Evolutionary conservation across 495 filamentous ascomycete species (phyloP).

Genomic region (Penicillium arizonense): DNA sequence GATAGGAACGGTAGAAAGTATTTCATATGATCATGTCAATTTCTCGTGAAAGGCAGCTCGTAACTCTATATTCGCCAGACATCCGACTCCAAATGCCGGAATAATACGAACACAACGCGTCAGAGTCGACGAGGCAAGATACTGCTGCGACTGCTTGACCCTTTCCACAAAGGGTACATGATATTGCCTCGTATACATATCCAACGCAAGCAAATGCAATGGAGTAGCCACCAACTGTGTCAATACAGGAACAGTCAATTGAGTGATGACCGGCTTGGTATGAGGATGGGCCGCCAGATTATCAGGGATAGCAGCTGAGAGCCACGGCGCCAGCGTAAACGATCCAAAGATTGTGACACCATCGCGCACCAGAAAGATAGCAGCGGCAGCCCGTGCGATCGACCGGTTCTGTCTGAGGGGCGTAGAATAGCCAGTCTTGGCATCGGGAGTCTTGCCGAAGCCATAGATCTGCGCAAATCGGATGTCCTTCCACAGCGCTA

Average conservation of each 20-base stretch:
- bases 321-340: conserved; percentile 30
- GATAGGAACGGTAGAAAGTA: neutral
- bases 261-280: conserved; percentile 29
- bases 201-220: conserved; percentile 33
- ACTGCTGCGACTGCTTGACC: conserved; percentile 17
- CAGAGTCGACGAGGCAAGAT: conserved; percentile 28
- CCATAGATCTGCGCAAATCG: conserved; percentile 34
- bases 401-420: conserved; percentile 9
- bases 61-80: conserved; percentile 29
- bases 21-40: neutral
- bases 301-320: conserved; percentile 26
- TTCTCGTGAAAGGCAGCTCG: conserved; percentile 22
- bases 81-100: conserved; percentile 38
- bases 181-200: conserved; percentile 33
- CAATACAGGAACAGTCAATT: conserved; percentile 31
- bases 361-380: conserved; percentile 54
- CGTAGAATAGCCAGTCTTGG: conserved; percentile 1
- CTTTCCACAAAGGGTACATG: conserved; percentile 19
- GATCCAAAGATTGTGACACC: conserved; percentile 38
- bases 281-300: conserved; percentile 19
- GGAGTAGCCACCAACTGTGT: conserved; percentile 34
- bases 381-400: conserved; percentile 19
- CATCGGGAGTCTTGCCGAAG: conserved; percentile 1
- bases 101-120: conserved; percentile 32
- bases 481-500: conserved; percentile 39